Percentiles rank a stretch among this genome's conserved stretches.
Evolutionary conservation across 1,284 basidiomycete species (phyloP).

Genomic region (Chiua sp.): DNA sequence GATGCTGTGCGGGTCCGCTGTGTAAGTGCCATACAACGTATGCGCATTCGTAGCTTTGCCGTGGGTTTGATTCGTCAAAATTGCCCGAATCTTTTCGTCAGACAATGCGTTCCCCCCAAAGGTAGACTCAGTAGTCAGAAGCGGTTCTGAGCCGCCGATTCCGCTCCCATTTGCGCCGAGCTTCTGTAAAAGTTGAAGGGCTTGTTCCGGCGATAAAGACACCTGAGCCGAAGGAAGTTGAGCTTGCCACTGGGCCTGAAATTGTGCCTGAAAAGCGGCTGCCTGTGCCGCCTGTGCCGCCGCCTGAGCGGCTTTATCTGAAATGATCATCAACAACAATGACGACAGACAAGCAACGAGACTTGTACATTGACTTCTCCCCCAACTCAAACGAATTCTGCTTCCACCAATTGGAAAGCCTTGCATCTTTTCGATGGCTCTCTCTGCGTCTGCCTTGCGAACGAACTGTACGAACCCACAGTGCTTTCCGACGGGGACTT

Average conservation of each 20-base stretch:
- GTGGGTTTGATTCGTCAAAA: conserved; percentile 30
- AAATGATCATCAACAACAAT: conserved; percentile 12
- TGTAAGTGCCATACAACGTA: conserved; percentile 25
- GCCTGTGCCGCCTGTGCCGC: conserved; percentile 83
- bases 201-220: conserved; percentile 66
- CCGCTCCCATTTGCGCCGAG: conserved; percentile 53
- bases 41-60: conserved; percentile 23
- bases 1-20: conserved; percentile 19
- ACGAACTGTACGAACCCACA: conserved; percentile 97
- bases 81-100: conserved; percentile 39
- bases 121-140: conserved; percentile 12
- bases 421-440: conserved; percentile 95
- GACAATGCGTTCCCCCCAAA: conserved; percentile 22
- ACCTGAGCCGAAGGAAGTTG: conserved; percentile 39
- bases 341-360: background rate
- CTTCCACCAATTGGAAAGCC: conserved; percentile 93
- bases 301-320: conserved; percentile 87
- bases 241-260: conserved; percentile 49
- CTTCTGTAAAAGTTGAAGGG: conserved; percentile 68
- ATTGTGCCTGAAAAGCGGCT: conserved; percentile 63
- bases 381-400: conserved; percentile 92
- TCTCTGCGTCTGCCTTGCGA: conserved; percentile 88
- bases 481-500: conserved; percentile 94
- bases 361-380: conserved; percentile 85
- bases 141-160: conserved; percentile 23